Base-by-base conservation (phyloP, 1,284 basidiomycete species). In the Trichosporon ovoides region DNA sequence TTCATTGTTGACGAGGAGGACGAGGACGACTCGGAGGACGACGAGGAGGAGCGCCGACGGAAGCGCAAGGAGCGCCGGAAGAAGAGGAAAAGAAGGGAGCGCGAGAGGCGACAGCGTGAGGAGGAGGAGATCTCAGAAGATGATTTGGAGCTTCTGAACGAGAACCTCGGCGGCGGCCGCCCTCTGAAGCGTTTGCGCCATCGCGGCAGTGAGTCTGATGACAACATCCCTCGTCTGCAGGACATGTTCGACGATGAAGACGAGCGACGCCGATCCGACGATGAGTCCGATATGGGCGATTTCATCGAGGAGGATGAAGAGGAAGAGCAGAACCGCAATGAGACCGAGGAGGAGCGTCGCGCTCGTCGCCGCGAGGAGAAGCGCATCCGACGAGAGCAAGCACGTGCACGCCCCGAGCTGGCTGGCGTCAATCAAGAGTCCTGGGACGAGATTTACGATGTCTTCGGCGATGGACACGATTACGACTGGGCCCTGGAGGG, bases 401-500 rank as follows among this genome's bases (percentile, higher is more conserved):
- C 81, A 82, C 64, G 82, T 83, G 61, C 83, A 78, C 82, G 86
- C 59, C 88, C 88, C 43, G 88, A 90, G 68, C 77, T 91, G 56
- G 83, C 85, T 20, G 94, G 93, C 38, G 90, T 96, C 60, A 91
- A 93, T 69, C 86, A 88, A 49, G 86, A 83, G 90, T 91, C 93
- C 34, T 97, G 93, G 92, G 88, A 92, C 60, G 96, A 98, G 78
- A 89, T 98, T 51, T 88, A 89, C 63, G 95, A 94, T 63, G 91
- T 98, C 11, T 98, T 98, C 70, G 96, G 96, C 36, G 91, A 96
- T 67, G 96, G 96, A 18, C 87, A 89, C 68, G 95, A 98, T 66
- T 99, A 95, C 71, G 92, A 91, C 66, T 96, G 91, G 89, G 94
- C 94, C 2, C 77, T 98, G 55, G 86, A 81, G 43, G 87, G 83